Conservation (phyloP, 83 land plant species). For the Larix sibirica region DNA sequence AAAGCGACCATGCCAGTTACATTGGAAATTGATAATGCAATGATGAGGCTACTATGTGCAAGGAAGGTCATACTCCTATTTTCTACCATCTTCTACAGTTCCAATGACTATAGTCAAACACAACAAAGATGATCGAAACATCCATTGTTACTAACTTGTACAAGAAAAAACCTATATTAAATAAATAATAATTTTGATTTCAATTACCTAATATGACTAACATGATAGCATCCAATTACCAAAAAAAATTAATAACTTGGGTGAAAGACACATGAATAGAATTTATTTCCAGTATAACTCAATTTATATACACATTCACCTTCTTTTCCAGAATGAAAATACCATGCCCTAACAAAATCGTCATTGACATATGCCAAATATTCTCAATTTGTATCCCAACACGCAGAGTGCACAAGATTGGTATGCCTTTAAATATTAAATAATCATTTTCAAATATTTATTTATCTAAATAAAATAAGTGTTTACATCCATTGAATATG, state of each 20-base stretch:
- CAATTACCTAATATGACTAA: conserved; percentile 10
- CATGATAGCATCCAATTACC: too few relatives aligned
- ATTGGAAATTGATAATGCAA: conserved; percentile 73
- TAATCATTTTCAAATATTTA: background rate
- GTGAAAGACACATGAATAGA: conserved; percentile 20
- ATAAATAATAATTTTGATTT: background rate
- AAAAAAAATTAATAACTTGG: too few relatives aligned
- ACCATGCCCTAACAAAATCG: conserved; percentile 76
- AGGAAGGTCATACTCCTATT: conserved; percentile 71
- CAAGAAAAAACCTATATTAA: background rate
- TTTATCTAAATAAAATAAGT: background rate
- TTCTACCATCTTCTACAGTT: conserved; percentile 83
- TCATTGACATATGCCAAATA: conserved; percentile 72
- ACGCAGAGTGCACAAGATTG: conserved; percentile 62
- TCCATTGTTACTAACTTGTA: background rate
- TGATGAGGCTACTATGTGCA: conserved; percentile 79
- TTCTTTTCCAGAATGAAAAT: conserved; percentile 38
- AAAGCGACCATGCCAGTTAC: conserved; percentile 80
- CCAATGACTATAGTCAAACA: conserved; percentile 61
- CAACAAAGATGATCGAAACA: background rate
- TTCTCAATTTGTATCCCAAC: conserved; percentile 76
- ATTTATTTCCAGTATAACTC: conserved; percentile 63
- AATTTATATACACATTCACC: conserved; percentile 68
- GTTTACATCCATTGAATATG: background rate
- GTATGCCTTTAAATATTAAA: conserved; percentile 48